Evolutionary conservation across 2,329 filamentous ascomycete species (phyloP).

Genomic region (Sarocladium brachiariae): DNA sequence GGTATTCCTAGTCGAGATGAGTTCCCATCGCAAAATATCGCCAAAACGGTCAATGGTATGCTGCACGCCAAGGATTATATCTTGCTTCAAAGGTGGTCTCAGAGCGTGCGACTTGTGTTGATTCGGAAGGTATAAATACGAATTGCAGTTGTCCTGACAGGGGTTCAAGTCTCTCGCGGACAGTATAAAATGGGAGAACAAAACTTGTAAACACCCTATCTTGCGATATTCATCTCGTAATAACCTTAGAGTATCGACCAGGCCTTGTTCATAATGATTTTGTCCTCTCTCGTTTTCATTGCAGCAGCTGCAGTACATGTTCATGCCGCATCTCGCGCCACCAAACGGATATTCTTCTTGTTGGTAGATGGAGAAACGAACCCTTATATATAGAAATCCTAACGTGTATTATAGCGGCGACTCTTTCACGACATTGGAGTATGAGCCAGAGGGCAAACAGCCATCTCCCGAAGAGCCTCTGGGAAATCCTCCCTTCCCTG

Average conservation of each 20-base stretch:
- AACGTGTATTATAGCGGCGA: not conserved
- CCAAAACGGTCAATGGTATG: no score
- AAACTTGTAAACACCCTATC: no score
- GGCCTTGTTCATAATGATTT: not conserved
- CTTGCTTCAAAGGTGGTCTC: no score
- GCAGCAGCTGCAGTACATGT: not conserved
- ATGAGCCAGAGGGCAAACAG: not conserved
- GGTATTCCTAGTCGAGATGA: no score
- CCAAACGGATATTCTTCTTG: constrained; percentile 1
- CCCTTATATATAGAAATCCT: not conserved
- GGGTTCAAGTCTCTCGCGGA: no score
- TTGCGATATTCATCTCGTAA: no score
- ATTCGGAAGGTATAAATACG: not conserved
- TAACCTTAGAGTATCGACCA: no score
- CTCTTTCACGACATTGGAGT: not conserved
- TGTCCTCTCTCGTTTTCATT: not conserved
- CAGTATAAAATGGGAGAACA: no score
- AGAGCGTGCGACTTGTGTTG: not conserved
- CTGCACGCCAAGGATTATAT: no score
- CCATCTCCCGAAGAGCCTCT: constrained; percentile 39
- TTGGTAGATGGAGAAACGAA: not conserved
- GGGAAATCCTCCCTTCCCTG: constrained; percentile 50
- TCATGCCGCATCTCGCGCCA: not conserved
- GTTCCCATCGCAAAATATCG: no score
- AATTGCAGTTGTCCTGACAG: not conserved